Conservation (phyloP, 345 rosid species). For the Melaleuca alternifolia region DNA sequence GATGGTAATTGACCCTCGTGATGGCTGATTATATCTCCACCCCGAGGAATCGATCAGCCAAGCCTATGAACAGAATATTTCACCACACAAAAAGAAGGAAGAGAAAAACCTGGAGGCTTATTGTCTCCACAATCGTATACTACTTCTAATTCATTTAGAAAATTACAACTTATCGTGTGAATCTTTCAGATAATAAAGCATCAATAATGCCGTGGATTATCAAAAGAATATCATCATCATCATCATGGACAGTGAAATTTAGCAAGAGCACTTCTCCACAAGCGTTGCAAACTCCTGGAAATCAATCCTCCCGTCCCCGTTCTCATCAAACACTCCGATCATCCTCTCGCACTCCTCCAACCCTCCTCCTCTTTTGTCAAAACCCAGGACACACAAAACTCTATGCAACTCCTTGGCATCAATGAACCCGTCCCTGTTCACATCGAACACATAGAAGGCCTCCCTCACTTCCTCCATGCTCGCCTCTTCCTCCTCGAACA, state of each 20-base stretch:
- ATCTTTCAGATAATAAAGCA: not conserved
- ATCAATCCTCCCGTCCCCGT: constrained; percentile 54
- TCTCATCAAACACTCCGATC: constrained; percentile 51
- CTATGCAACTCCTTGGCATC: constrained; percentile 68
- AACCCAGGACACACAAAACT: constrained; percentile 39
- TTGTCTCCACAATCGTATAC: not conserved
- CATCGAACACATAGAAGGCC: constrained; percentile 76
- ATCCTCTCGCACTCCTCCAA: constrained; percentile 39
- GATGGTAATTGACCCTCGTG: not conserved
- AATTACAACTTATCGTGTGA: not conserved
- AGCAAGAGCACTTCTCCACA: constrained; percentile 52
- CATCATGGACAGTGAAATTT: constrained; percentile 1
- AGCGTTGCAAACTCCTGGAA: constrained; percentile 61
- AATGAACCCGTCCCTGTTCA: constrained; percentile 65
- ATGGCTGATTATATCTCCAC: not conserved
- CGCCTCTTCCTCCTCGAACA: constrained; percentile 74
- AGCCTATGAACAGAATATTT: not conserved
- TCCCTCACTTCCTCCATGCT: constrained; percentile 69
- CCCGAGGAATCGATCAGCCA: not conserved
- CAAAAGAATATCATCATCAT: not conserved
- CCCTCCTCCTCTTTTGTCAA: constrained; percentile 16
- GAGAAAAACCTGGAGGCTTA: not conserved
- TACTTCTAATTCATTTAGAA: not conserved
- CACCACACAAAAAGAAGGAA: not conserved
- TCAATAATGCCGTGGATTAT: not conserved